phyloP scores from a whole-genome alignment of 306 rosid species.

The Quercus rubra region DNA sequence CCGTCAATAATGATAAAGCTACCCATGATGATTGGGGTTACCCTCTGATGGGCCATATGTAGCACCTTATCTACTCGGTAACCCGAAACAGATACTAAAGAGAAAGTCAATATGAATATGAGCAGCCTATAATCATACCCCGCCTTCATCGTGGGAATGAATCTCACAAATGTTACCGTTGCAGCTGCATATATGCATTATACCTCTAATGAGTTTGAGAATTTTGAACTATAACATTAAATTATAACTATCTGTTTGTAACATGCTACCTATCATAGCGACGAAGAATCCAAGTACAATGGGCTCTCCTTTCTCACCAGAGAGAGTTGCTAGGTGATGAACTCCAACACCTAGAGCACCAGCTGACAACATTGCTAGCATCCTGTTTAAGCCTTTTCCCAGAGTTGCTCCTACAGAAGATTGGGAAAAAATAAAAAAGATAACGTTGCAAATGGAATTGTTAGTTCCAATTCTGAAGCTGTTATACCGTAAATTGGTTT shows the following conservation, averaged over 20 bases:
- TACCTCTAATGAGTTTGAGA: not conserved
- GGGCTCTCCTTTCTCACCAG: too few species aligned
- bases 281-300: too few species aligned
- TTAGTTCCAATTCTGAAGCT: too few species aligned
- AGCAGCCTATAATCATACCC: constrained; percentile 54
- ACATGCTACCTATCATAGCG: too few species aligned
- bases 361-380: constrained; percentile 25
- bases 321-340: not conserved
- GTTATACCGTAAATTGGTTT: too few species aligned
- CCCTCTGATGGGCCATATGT: constrained; percentile 32
- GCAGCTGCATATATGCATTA: constrained; percentile 23
- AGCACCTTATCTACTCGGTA: constrained; percentile 25
- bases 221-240: too few species aligned
- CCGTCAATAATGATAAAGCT: not conserved
- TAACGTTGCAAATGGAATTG: too few species aligned
- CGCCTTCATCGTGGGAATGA: constrained; percentile 41
- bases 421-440: too few species aligned
- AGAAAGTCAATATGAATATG: constrained; percentile 46
- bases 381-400: too few species aligned
- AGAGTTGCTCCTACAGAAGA: constrained; percentile 19
- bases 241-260: too few species aligned
- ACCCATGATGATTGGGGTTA: constrained; percentile 34
- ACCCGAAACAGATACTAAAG: constrained; percentile 44
- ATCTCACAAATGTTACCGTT: constrained; percentile 38
- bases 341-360: constrained; percentile 34